phyloP scores from a whole-genome alignment of 768 basidiomycete genomes.

The Lactifluus subvellereus region DNA sequence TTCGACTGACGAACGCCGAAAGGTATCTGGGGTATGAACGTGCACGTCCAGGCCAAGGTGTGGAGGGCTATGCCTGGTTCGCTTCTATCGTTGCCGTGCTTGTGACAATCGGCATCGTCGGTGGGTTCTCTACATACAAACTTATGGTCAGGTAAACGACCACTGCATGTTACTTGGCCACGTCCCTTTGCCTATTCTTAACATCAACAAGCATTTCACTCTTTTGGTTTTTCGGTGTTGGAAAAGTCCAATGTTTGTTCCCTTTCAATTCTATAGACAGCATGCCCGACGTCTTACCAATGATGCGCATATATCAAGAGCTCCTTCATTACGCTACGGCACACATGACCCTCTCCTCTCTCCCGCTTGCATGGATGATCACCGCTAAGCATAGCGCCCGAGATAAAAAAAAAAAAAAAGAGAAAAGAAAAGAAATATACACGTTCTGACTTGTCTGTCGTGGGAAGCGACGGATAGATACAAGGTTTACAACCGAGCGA shows the following conservation, averaged over 20 bases:
- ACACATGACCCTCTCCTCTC: not conserved
- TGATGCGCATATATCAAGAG: not conserved
- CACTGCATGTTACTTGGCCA: not conserved
- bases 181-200: not conserved
- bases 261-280: not conserved
- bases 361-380: not conserved
- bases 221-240: not conserved
- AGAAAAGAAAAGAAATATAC: not conserved
- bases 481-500: not conserved
- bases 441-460: not conserved
- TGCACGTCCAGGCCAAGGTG: conserved; percentile 88
- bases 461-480: conserved; percentile 1
- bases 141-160: conserved; percentile 47
- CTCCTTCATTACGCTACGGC: not conserved
- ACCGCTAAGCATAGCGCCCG: not conserved
- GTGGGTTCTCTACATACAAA: conserved; percentile 72
- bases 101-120: conserved; percentile 73
- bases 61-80: conserved; percentile 75
- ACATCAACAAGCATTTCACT: not conserved
- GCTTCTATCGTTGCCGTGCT: conserved; percentile 76
- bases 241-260: not conserved
- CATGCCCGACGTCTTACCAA: not conserved
- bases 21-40: conserved; percentile 99
- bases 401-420: conserved; percentile 3
- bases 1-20: not conserved